Conservation (phyloP, 1,284 basidiomycete genomes). For the Apiotrichum siamense region DNA sequence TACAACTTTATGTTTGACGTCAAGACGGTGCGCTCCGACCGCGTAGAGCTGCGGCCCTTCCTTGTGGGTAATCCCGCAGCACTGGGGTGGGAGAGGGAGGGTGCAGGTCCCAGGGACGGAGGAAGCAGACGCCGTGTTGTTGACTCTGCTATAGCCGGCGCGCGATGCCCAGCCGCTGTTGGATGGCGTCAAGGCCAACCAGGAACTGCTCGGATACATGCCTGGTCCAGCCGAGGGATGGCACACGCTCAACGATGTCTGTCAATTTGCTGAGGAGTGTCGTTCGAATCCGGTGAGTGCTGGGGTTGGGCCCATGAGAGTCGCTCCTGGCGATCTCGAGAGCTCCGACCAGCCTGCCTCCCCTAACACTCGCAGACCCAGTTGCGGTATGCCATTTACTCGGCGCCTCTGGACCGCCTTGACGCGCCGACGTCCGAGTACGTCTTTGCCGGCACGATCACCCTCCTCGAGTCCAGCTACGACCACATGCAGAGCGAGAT, state of each 20-base stretch:
- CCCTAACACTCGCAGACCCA: conserved; percentile 1
- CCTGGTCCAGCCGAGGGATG: conserved; percentile 11
- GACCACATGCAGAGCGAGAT: conserved; percentile 32
- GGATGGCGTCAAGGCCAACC: conserved; percentile 23
- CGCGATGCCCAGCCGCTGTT: conserved; percentile 31
- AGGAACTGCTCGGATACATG: conserved; percentile 25
- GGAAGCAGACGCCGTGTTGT: not conserved
- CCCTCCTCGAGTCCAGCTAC: conserved; percentile 25
- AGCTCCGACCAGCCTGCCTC: not conserved
- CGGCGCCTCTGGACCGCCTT: conserved; percentile 25
- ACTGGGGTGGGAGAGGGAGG: too few relatives aligned
- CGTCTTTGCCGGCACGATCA: conserved; percentile 34
- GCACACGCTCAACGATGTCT: conserved; percentile 26
- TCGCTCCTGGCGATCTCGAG: too few relatives aligned
- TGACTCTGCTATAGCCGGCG: conserved; percentile 19
- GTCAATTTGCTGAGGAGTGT: conserved; percentile 26
- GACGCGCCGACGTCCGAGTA: conserved; percentile 23
- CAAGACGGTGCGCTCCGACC: conserved; percentile 27
- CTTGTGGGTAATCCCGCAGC: conserved; percentile 12
- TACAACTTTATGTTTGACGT: conserved; percentile 40
- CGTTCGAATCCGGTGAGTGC: conserved; percentile 22
- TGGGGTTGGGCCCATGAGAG: too few relatives aligned
- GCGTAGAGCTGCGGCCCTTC: conserved; percentile 16
- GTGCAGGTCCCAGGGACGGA: too few relatives aligned
- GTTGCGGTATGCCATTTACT: conserved; percentile 30